Evolutionary conservation across 176 grass and related monocot species (phyloP), one percentile per base, ranked within the genome.

Genomic region (Aegilops tauschii): DNA sequence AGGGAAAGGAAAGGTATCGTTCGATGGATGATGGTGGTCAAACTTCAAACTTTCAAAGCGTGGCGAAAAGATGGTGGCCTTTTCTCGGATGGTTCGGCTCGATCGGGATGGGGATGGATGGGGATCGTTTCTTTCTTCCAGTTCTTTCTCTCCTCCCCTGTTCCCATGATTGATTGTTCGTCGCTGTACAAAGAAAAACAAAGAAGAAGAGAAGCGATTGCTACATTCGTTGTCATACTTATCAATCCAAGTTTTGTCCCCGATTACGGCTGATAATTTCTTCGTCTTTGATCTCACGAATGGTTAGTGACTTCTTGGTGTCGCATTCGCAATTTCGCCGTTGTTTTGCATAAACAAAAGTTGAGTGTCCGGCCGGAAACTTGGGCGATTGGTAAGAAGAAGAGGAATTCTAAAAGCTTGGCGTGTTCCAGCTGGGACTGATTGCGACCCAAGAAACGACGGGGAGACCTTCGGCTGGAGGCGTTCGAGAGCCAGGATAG

Each of bases 401-500:
- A 45, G 10, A 84, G 18, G 6, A 62, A 74, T 74, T 82, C 30
- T 76, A 20, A 67, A 83, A 80, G 29, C 77, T 63, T 88, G 27
- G 76, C 69, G 86, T 88, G 86, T 13, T 87, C 76, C 77, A 88
- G 86, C 86, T 81, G 82, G 1, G 50, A 69, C 49, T 88, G 85
- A 87, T 88, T 88, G 89, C 81, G 85, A 91, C 89, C 21, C 69
- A 90, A 31, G 69, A 65, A 87, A 76, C 62, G 61, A 47, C 32
- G 20, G 73, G 73, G 79, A 87, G 50, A 69, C 85, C 69, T 39
- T 6, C 2, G 80, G 73, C 3, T 31, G 81, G 58, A 65, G 83
- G 72, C 72, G 6, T 49, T 49, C 72, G 16, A 32, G 44, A 76
- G 75, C 77, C 14, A 34, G 7, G 73, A 45, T 18, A 68, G 17